phyloP scores from a whole-genome alignment of 768 basidiomycete genomes.

The Boletus eberwhitei region DNA sequence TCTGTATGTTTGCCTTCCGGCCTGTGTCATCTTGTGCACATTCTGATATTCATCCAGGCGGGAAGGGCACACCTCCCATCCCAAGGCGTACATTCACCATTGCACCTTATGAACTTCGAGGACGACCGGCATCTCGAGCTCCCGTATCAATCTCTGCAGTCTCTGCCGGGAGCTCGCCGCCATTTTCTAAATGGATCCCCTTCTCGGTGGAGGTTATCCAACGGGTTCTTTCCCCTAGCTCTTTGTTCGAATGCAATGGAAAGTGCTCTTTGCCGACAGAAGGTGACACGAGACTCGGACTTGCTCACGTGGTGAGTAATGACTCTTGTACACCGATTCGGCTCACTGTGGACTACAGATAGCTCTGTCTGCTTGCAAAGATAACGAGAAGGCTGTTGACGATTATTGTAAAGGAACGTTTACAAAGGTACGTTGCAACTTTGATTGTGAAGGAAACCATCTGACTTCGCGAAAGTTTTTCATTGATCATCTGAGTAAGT shows the following conservation, averaged over 20 bases:
- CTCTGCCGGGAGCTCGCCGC: conserved; percentile 20
- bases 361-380: conserved; percentile 29
- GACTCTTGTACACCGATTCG: background rate
- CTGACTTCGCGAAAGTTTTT: conserved; percentile 24
- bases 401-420: conserved; percentile 16
- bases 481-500: conserved; percentile 26
- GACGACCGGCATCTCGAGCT: conserved; percentile 11
- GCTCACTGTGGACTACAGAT: conserved; percentile 15
- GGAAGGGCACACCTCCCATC: background rate
- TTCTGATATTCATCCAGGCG: conserved; percentile 2
- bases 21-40: background rate
- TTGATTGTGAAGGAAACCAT: background rate
- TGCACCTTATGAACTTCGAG: conserved; percentile 1
- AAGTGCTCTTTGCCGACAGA: conserved; percentile 4
- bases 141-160: conserved; percentile 9
- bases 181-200: conserved; percentile 9
- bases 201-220: background rate
- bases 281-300: conserved; percentile 1
- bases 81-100: background rate
- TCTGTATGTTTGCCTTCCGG: conserved; percentile 6
- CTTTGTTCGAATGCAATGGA: conserved; percentile 20
- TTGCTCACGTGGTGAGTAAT: conserved; percentile 26
- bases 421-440: conserved; percentile 15
- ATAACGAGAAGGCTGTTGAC: conserved; percentile 24
- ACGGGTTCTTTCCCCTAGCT: conserved; percentile 21